Evolutionary conservation across 169 alveolate species (phyloP).

Genomic region (Cryptosporidium muris): DNA sequence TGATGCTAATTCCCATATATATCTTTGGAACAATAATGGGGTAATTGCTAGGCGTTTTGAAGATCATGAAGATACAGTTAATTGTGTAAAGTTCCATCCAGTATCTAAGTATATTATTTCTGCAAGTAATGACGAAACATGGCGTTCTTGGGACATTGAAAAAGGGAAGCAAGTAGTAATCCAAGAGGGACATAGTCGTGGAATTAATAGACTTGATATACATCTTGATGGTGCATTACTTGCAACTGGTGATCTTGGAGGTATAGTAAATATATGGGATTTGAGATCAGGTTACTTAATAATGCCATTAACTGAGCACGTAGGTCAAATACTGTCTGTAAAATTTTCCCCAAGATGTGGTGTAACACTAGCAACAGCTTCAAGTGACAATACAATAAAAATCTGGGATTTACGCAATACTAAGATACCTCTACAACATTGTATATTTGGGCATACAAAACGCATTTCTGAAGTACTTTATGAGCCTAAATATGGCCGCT

Average conservation of each 20-base stretch:
- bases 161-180: constrained; percentile 76
- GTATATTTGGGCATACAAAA: constrained; percentile 45
- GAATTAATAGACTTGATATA: constrained; percentile 81
- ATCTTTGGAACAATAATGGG: constrained; percentile 22
- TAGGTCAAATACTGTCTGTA: constrained; percentile 77
- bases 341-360: constrained; percentile 77
- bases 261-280: constrained; percentile 87
- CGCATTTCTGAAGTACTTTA: constrained; percentile 41
- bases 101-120: constrained; percentile 28
- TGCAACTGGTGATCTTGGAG: constrained; percentile 87
- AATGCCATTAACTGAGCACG: constrained; percentile 79
- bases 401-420: constrained; percentile 88
- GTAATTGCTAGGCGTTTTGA: background rate
- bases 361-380: constrained; percentile 81
- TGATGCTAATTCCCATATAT: constrained; percentile 29
- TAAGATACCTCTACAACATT: constrained; percentile 11
- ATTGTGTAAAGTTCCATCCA: constrained; percentile 29
- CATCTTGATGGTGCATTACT: constrained; percentile 89
- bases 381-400: constrained; percentile 86
- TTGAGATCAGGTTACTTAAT: constrained; percentile 86
- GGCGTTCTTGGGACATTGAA: constrained; percentile 88
- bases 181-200: constrained; percentile 86
- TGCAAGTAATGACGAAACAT: constrained; percentile 85
- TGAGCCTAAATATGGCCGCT: constrained; percentile 56
- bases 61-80: constrained; percentile 62